A percentile compares a stretch with the other conserved stretches of the same genome.
phyloP scores from a whole-genome alignment of 1,139 yeast species.

The Geotrichum restrictum region DNA sequence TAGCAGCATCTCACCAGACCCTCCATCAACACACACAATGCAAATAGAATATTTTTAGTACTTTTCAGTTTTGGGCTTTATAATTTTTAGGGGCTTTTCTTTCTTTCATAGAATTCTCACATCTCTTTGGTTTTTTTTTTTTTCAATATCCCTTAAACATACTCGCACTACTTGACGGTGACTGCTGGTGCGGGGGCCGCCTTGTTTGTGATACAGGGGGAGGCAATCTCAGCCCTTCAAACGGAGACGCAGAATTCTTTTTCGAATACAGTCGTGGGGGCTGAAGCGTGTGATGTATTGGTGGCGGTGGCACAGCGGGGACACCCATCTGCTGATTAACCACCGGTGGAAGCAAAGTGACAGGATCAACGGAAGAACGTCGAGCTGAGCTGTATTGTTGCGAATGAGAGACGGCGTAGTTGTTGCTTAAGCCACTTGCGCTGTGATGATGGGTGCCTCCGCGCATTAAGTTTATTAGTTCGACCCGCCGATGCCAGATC shows the following conservation, averaged over 20 bases:
- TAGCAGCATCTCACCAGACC: no score
- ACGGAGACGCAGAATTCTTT: constrained; percentile 10
- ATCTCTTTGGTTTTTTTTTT: neutral
- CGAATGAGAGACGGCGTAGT: constrained; percentile 4
- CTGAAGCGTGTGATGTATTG: constrained; percentile 22
- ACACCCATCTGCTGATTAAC: neutral
- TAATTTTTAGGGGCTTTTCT: neutral
- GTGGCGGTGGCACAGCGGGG: constrained; percentile 20
- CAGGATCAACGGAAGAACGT: constrained; percentile 6
- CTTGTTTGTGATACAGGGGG: constrained; percentile 15
- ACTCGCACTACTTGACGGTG: neutral
- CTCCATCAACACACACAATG: no score
- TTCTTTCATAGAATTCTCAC: neutral
- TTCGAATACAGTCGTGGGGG: constrained; percentile 10
- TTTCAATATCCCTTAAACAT: neutral
- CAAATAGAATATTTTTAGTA: no score
- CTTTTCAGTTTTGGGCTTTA: no score
- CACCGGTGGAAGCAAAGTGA: constrained; percentile 8
- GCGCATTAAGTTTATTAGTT: neutral
- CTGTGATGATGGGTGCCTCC: neutral
- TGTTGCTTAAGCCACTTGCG: neutral
- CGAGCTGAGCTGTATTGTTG: constrained; percentile 1
- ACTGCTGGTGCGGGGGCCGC: constrained; percentile 1
- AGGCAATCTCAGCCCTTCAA: constrained; percentile 18
- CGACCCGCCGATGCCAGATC: constrained; percentile 18